Conservation (phyloP, 1,284 basidiomycete species). For the Ganoderma lucidum region DNA sequence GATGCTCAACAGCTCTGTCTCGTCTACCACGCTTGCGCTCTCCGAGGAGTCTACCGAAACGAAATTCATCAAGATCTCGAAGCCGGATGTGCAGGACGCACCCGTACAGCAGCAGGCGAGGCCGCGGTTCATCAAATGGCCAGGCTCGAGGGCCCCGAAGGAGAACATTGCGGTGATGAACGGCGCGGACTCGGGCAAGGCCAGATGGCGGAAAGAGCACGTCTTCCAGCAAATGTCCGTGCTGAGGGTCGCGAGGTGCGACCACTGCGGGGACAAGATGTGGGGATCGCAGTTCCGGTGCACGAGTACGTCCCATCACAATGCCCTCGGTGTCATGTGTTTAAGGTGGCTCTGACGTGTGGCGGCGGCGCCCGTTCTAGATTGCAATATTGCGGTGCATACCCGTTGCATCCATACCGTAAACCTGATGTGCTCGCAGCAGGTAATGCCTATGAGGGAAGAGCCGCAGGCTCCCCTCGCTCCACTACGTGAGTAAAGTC, state of each 20-base stretch:
- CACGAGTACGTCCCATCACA: conserved; percentile 63
- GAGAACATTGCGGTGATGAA: conserved; percentile 34
- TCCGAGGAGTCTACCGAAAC: conserved; percentile 44
- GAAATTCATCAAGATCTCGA: conserved; percentile 42
- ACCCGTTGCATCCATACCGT: conserved; percentile 74
- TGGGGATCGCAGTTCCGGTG: conserved; percentile 97
- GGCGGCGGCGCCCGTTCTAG: conserved; percentile 44
- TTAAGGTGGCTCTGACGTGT: conserved; percentile 14
- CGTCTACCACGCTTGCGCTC: conserved; percentile 42
- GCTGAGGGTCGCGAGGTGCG: conserved; percentile 90
- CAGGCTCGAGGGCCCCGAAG: conserved; percentile 48
- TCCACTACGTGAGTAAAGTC: conserved; percentile 57
- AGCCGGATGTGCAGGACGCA: conserved; percentile 40
- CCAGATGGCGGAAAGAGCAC: conserved; percentile 63
- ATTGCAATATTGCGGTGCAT: conserved; percentile 77
- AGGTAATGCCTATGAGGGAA: conserved; percentile 41
- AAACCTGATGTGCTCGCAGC: conserved; percentile 63
- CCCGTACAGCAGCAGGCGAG: conserved; percentile 50
- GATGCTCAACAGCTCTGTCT: conserved; percentile 36
- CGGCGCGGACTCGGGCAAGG: conserved; percentile 41
- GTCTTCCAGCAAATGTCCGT: conserved; percentile 92
- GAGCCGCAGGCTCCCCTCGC: conserved; percentile 45
- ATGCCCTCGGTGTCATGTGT: conserved; percentile 11
- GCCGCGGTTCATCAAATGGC: conserved; percentile 72
- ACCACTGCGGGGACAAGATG: conserved; percentile 97